A percentile compares a stretch with the other conserved stretches of the same genome.
phyloP scores from a whole-genome alignment of 148 eudicot species.

The Heliamphora exappendiculata region DNA sequence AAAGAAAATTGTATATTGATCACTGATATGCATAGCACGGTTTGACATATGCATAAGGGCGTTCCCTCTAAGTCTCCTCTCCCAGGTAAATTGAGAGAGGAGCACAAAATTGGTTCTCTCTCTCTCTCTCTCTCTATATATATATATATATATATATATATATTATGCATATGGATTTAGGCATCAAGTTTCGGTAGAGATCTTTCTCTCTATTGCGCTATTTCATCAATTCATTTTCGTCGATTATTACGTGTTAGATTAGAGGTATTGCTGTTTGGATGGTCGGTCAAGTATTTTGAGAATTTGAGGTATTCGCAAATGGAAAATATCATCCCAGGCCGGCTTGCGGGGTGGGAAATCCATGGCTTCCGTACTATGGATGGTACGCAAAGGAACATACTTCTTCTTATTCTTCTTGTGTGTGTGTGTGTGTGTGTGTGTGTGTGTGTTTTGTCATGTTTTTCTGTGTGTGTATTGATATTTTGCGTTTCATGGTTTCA shows the following conservation, averaged over 20 bases:
- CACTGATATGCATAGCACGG: too few relatives aligned
- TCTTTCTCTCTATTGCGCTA: neutral
- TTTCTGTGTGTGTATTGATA: neutral
- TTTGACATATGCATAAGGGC: too few relatives aligned
- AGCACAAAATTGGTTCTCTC: neutral
- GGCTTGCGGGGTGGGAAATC: constrained; percentile 52
- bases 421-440: too few relatives aligned
- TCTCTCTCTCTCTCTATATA: neutral
- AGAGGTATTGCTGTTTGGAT: neutral
- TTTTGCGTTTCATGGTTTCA: neutral
- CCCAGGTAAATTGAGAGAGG: neutral
- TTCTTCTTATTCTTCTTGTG: too few relatives aligned
- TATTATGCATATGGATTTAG: too few relatives aligned
- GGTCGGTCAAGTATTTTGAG: neutral
- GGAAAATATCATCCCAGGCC: constrained; percentile 28
- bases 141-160: neutral
- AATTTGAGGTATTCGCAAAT: constrained; percentile 13
- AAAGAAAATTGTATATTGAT: too few relatives aligned
- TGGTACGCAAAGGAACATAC: constrained; percentile 17
- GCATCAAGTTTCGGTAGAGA: neutral
- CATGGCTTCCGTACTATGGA: constrained; percentile 79
- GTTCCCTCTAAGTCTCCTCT: too few relatives aligned
- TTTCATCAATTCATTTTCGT: neutral
- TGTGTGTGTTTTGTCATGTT: neutral
- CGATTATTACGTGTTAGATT: neutral